These are phyloP conservation scores for Adansonia rubrostipa DNA, from an alignment of 441 rosid genomes.

Conservation along the genomic window DNA sequence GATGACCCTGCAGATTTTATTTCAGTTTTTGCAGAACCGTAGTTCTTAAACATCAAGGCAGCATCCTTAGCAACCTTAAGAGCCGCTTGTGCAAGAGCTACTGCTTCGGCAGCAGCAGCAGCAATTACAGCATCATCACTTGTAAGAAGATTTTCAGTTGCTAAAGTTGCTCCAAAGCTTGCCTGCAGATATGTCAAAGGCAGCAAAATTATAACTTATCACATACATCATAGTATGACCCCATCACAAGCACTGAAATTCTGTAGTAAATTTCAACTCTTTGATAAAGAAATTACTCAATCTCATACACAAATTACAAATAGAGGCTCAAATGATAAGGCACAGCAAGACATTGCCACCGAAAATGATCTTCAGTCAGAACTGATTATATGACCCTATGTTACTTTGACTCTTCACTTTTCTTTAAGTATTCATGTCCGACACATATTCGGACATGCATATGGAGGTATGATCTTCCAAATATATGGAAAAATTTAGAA, in stretches of 20 bases:
- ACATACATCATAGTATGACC: background rate
- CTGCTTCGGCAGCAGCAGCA: constrained; percentile 92
- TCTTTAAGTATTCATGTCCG: too few relatives aligned
- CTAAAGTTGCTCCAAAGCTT: constrained; percentile 56
- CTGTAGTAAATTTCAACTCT: background rate
- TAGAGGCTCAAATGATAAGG: too few relatives aligned
- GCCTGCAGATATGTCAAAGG: constrained; percentile 49
- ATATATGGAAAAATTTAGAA: too few relatives aligned
- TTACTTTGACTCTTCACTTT: too few relatives aligned
- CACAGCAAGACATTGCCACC: background rate
- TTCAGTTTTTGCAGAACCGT: constrained; percentile 40
- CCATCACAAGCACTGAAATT: constrained; percentile 5
- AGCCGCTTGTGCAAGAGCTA: constrained; percentile 91
- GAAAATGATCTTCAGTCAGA: background rate
- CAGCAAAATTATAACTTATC: constrained; percentile 8
- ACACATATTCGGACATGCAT: too few relatives aligned
- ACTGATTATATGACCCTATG: too few relatives aligned
- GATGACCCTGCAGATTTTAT: constrained; percentile 35
- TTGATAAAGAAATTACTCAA: background rate
- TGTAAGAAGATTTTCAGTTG: constrained; percentile 67
- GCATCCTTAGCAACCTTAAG: constrained; percentile 87
- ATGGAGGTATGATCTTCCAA: too few relatives aligned
- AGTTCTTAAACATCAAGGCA: constrained; percentile 47
- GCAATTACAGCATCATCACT: constrained; percentile 80
- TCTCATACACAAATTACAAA: too few relatives aligned